Conservation (phyloP, 495 filamentous ascomycete genomes). For the Monascus purpureus region DNA sequence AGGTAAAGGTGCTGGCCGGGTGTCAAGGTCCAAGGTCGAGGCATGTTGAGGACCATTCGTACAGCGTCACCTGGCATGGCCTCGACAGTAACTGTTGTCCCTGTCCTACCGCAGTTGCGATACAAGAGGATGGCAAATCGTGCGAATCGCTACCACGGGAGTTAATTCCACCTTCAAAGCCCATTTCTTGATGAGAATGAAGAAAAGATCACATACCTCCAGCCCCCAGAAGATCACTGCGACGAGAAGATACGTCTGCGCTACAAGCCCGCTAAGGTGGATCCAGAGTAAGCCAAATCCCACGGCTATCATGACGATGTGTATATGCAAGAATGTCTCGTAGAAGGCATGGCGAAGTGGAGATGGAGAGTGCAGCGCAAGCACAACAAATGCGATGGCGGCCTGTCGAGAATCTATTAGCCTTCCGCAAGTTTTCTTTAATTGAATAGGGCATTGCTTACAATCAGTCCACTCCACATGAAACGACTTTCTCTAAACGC, state of each 20-base stretch:
- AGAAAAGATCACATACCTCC: constrained; percentile 34
- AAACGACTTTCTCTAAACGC: constrained; percentile 39
- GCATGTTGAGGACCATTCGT: constrained; percentile 67
- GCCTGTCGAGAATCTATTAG: constrained; percentile 12
- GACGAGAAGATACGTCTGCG: constrained; percentile 51
- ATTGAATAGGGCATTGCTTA: constrained; percentile 23
- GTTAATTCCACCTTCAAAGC: not conserved
- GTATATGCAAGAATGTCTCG: constrained; percentile 77
- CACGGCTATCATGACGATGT: constrained; percentile 55
- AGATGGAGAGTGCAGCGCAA: constrained; percentile 54
- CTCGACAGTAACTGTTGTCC: constrained; percentile 60
- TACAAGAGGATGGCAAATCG: constrained; percentile 57
- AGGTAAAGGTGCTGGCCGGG: constrained; percentile 86
- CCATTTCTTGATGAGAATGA: not conserved
- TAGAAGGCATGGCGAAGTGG: constrained; percentile 88
- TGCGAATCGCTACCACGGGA: constrained; percentile 30
- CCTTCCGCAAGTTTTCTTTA: not conserved
- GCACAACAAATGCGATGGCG: constrained; percentile 33
- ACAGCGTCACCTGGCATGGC: constrained; percentile 68
- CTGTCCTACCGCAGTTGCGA: constrained; percentile 49
- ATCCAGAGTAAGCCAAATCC: constrained; percentile 53
- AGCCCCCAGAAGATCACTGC: constrained; percentile 60
- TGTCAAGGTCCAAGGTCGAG: constrained; percentile 59
- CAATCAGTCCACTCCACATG: constrained; percentile 40
- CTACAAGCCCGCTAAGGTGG: constrained; percentile 53